Conservation (phyloP, 164 flowering plant genomes). For the Berberis thunbergii region DNA sequence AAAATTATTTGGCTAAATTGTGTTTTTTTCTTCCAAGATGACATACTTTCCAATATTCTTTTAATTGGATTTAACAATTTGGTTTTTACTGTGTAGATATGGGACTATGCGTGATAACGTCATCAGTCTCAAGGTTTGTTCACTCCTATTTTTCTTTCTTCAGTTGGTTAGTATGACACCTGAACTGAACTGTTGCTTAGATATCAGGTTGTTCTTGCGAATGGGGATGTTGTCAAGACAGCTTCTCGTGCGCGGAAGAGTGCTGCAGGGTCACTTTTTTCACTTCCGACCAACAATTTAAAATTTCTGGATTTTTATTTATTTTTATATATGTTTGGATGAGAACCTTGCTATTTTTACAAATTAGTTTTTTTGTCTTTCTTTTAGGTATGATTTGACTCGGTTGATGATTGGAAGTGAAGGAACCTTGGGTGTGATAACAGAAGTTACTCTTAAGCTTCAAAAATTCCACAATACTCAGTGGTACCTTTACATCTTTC, state of each 20-base stretch:
- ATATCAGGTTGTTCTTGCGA: conserved; percentile 71
- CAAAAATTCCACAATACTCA: conserved; percentile 84
- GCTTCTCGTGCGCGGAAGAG: conserved; percentile 97
- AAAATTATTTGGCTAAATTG: too few relatives aligned
- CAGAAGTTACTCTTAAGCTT: conserved; percentile 86
- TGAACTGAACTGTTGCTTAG: conserved; percentile 8
- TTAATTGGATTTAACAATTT: conserved; percentile 4
- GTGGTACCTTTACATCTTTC: conserved; percentile 43
- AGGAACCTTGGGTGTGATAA: conserved; percentile 93
- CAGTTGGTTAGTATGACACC: background rate
- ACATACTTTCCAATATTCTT: too few relatives aligned
- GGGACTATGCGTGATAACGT: conserved; percentile 99
- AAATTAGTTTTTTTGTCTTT: background rate
- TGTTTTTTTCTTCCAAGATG: too few relatives aligned
- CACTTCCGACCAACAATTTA: background rate
- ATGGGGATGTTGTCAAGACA: conserved; percentile 91
- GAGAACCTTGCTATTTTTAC: too few relatives aligned
- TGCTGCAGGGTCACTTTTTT: conserved; percentile 79
- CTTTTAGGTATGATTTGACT: conserved; percentile 80
- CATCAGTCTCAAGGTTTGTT: conserved; percentile 81
- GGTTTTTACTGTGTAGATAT: conserved; percentile 60
- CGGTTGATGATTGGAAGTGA: conserved; percentile 96
- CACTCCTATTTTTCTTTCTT: conserved; percentile 1
- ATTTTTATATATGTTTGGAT: too few relatives aligned
- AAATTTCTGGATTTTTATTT: background rate